These are phyloP conservation scores for Phialophora tarda DNA, from an alignment of 2,329 filamentous ascomycete genomes.

Conservation along the genomic window DNA sequence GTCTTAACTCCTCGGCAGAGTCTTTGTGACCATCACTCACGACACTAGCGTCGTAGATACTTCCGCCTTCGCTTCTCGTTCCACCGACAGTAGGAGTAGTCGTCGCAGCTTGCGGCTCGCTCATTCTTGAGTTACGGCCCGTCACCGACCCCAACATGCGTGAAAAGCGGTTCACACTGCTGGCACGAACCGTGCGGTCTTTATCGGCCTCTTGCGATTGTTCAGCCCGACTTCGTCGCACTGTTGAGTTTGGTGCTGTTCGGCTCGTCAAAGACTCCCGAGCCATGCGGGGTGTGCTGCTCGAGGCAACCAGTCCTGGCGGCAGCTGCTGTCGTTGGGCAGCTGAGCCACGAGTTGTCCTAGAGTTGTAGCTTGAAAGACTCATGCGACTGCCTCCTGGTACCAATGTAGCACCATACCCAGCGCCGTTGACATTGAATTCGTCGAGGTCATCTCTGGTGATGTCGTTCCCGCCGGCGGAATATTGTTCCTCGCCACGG, in stretches of 20 bases:
- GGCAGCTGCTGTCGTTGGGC: constrained; percentile 45
- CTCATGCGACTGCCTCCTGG: constrained; percentile 58
- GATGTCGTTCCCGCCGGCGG: constrained; percentile 63
- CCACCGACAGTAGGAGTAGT: constrained; percentile 27
- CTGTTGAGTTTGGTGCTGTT: constrained; percentile 35
- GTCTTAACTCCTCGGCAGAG: constrained; percentile 80
- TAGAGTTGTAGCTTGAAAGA: constrained; percentile 79
- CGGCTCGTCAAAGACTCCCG: constrained; percentile 43
- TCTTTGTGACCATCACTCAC: constrained; percentile 59
- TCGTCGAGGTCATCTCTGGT: constrained; percentile 70
- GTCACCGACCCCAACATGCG: constrained; percentile 54
- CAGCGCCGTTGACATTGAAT: constrained; percentile 85
- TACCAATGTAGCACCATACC: constrained; percentile 59
- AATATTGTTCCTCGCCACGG: constrained; percentile 61
- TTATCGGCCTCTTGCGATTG: constrained; percentile 55
- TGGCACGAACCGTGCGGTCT: constrained; percentile 53
- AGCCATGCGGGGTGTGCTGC: constrained; percentile 44
- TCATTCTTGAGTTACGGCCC: constrained; percentile 49
- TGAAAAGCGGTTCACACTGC: constrained; percentile 41
- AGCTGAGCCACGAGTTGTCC: constrained; percentile 64
- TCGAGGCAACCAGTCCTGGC: constrained; percentile 46
- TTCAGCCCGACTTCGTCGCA: constrained; percentile 44
- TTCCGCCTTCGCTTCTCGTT: constrained; percentile 37
- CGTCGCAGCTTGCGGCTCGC: constrained; percentile 9
- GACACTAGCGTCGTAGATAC: constrained; percentile 49